Evolutionary conservation across 192 early-diverging fungal species (phyloP).

Genomic region (Backusella australiensis): DNA sequence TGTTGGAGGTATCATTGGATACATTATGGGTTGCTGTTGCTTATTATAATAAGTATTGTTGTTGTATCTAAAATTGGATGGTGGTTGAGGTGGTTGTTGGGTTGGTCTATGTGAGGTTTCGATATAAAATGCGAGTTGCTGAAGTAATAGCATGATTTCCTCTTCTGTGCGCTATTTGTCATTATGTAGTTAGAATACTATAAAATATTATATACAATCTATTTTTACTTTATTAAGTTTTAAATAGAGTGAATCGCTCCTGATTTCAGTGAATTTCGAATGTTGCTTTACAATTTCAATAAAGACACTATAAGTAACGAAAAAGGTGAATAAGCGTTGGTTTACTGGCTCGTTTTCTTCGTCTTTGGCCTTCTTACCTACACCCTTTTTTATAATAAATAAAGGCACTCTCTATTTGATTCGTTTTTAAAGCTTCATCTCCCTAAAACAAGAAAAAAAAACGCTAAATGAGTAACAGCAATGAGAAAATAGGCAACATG

Average conservation of each 20-base stretch:
- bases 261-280: conserved; percentile 40
- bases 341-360: background rate
- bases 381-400: conserved; percentile 34
- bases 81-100: background rate
- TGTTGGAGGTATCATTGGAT: background rate
- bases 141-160: background rate
- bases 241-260: conserved; percentile 11
- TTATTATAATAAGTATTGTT: background rate
- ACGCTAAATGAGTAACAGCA: background rate
- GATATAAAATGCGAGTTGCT: conserved; percentile 7
- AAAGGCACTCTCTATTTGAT: conserved; percentile 34
- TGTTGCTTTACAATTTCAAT: conserved; percentile 42
- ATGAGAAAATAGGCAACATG: background rate
- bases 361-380: conserved; percentile 12
- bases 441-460: conserved; percentile 16
- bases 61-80: background rate
- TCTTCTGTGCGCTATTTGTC: background rate
- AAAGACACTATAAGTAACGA: conserved; percentile 39
- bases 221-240: conserved; percentile 38
- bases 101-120: background rate
- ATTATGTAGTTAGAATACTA: background rate
- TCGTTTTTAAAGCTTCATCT: conserved; percentile 12
- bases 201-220: background rate
- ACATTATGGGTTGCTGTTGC: background rate
- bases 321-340: background rate